A percentile compares a stretch with the other conserved stretches of the same genome.
Evolutionary conservation across 23 red algal genomes (phyloP).

Genomic region (Agarophyton chilense): DNA sequence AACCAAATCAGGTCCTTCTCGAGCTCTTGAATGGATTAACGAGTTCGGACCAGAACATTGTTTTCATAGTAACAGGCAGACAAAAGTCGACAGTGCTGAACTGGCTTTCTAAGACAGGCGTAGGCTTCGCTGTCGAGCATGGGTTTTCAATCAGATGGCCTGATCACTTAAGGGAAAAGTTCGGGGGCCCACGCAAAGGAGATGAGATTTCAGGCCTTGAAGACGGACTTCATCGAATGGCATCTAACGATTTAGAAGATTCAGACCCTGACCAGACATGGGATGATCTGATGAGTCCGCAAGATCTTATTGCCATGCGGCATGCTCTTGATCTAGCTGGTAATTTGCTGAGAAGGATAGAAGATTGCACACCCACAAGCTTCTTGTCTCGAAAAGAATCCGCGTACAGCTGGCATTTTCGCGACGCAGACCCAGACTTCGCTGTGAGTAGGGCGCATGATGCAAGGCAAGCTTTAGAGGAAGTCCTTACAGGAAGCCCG

Average conservation of each 20-base stretch:
- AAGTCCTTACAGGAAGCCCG: slow-evolving; percentile 75
- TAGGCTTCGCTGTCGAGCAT: slow-evolving; percentile 90
- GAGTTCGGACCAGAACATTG: slow-evolving; percentile 60
- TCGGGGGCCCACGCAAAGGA: slow-evolving; percentile 1
- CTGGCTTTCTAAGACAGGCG: slow-evolving; percentile 76
- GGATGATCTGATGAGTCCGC: slow-evolving; percentile 59
- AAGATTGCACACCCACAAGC: slow-evolving; percentile 87
- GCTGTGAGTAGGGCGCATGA: slow-evolving; percentile 84
- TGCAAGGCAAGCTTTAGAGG: slow-evolving; percentile 85
- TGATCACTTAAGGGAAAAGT: slow-evolving; percentile 61
- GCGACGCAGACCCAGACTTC: slow-evolving; percentile 91
- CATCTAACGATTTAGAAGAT: background rate
- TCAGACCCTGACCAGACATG: slow-evolving; percentile 11
- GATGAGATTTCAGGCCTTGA: slow-evolving; percentile 27
- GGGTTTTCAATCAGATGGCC: slow-evolving; percentile 93
- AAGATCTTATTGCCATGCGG: slow-evolving; percentile 64
- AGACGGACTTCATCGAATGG: background rate
- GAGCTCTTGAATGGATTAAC: slow-evolving; percentile 41
- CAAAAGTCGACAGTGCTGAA: slow-evolving; percentile 78
- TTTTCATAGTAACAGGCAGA: slow-evolving; percentile 93
- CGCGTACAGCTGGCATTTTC: slow-evolving; percentile 90
- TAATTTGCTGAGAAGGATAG: slow-evolving; percentile 77
- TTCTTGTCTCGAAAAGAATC: slow-evolving; percentile 83
- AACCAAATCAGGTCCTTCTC: slow-evolving; percentile 46
- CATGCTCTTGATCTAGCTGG: slow-evolving; percentile 62